These are phyloP conservation scores for Boletellus sp. DNA, from an alignment of 768 basidiomycete species.

Conservation along the genomic window DNA sequence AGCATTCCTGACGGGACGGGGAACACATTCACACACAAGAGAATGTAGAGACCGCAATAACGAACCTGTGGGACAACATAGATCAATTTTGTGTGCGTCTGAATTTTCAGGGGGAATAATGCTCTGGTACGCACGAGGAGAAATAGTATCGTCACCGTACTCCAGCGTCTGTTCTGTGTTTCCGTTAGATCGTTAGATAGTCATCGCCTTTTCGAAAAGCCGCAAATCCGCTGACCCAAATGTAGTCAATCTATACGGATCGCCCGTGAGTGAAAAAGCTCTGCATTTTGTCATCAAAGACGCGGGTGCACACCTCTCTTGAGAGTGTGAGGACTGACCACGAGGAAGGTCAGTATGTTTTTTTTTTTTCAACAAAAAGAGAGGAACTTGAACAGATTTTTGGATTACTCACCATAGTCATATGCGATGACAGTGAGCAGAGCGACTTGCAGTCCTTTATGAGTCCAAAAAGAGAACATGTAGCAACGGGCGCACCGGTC, in stretches of 20 bases:
- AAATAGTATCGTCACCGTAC: neutral
- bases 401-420: conserved; percentile 7
- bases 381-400: neutral
- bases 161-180: conserved; percentile 1
- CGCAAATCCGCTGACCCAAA: neutral
- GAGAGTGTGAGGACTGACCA: conserved; percentile 7
- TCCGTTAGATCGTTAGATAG: neutral
- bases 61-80: neutral
- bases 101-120: neutral
- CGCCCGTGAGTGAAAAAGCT: neutral
- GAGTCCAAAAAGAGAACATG: neutral
- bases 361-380: too few relatives aligned
- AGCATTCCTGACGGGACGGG: neutral
- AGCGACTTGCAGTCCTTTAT: neutral
- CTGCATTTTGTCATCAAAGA: neutral
- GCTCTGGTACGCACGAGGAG: neutral
- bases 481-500: neutral
- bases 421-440: conserved; percentile 7
- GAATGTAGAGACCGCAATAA: conserved; percentile 2
- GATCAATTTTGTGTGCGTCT: neutral
- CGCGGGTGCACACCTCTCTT: conserved; percentile 2
- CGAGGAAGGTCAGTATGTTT: neutral
- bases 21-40: neutral
- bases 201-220: neutral
- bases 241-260: neutral